Base-by-base conservation (phyloP, 805 yeast genomes). In the Kazachstania bromeliacearum region DNA sequence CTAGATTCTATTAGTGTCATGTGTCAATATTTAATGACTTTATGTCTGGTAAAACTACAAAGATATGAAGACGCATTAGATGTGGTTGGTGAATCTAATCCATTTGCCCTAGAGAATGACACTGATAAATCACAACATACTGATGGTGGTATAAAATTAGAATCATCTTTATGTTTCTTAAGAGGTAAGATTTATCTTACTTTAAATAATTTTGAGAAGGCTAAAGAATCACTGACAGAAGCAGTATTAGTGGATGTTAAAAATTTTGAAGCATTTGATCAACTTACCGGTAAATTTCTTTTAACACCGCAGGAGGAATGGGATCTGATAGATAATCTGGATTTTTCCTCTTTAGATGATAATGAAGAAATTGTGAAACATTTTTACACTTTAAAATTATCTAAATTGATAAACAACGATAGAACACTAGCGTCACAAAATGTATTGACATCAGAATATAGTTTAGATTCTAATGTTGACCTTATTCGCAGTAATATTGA, bases 181-280 rank as follows among this genome's bases (percentile, higher is more conserved):
- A 66, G 96, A 40, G 98, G 97, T 1, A 67, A 79, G 40, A 78
- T 89, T 3, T 87, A 78, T 55, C 73, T 89, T 8, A 77, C 79
- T 43, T 88, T 81, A 51, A 85, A 84, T 55, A 84, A 84, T 58
- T 79, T 84, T 50, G 92, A 81, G 15, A 68, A 72, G 42, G 97
- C 97, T 0, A 85, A 83, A 49, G 87, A 82, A 36, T 80, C 92
- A 35, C 87, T 77, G 49, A 76, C 77, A 51, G 95, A 85, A 51
- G 96, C 97, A 1, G 77, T 88, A 0, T 47, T 74, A 45, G 85
- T 84, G 2, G 97, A 89, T 57, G 87, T 83, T 6, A 85, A 87
- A 56, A 92, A 96, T 59, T 89, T 67, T 56, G 98, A 89, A 47
- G 96, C 97, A 0, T 85, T 85, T 55, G 75, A 83, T 48, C 87